Evolutionary conservation across 768 basidiomycete species (phyloP), one percentile per base, ranked within the genome.

Genomic region (Boletus bicolor): DNA sequence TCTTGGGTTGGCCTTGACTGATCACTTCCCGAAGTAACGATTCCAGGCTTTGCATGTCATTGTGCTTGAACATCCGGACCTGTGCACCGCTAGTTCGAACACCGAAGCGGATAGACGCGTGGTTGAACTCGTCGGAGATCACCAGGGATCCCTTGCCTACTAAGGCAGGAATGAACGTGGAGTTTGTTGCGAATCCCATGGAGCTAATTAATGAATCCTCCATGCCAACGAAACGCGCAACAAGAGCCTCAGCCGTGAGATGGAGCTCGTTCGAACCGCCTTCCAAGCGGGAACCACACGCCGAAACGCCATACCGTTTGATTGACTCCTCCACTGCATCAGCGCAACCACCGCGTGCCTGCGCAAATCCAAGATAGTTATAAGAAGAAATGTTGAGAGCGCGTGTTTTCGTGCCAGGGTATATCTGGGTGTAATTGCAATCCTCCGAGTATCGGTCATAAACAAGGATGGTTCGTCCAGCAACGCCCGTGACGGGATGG

Each of bases 351-450:
- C 97, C 97, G 4, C 83, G 82, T 15, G 88, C 89, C 68, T 96
- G 93, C 0, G 96, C 97, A 67, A 99, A 99, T 4, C 97, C 97
- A 64, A 99, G 92, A 70, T 98, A 99, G 75, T 98, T 99, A 78
- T 99, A 99, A 8, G 93, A 97, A 1, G 94, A 95, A 61, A 98
- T 89, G 72, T 99, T 99, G 63, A 99, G 87, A 0, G 87, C 90
- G 50, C 95, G 91, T 0, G 92, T 94, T 26, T 80, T 82, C 1
- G 78, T 82, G 56, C 94, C 96, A 2, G 91, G 89, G 64, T 87
- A 77, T 48, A 83, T 73, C 56, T 91, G 87, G 4, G 86, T 87
- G 66, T 82, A 77, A 73, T 93, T 91, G 76, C 88, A 86, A 73
- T 97, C 89, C 47, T 81, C 73, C 12, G 92, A 90, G 60, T 82